These are phyloP conservation scores for Schizothecium vesticola DNA, from an alignment of 495 filamentous ascomycete genomes.

Conservation along the genomic window DNA sequence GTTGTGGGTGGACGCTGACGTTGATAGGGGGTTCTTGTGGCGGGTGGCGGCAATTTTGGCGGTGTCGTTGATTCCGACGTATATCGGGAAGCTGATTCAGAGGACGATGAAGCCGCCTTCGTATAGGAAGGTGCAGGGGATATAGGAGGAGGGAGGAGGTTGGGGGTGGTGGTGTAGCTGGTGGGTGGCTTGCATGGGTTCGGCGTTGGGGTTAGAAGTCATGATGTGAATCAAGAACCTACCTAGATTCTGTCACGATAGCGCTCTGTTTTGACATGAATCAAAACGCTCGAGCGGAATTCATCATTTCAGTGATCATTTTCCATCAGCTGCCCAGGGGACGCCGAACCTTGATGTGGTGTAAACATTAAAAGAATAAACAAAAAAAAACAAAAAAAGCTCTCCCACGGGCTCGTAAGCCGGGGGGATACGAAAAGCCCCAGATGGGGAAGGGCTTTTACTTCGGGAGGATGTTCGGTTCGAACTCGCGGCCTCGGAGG, in stretches of 20 bases:
- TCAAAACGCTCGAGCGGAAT: not conserved
- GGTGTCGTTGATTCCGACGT: slow-evolving; percentile 80
- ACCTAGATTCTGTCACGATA: not conserved
- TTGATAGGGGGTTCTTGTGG: slow-evolving; percentile 74
- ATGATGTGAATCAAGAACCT: not conserved
- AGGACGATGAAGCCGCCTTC: slow-evolving; percentile 85
- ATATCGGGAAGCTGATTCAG: slow-evolving; percentile 74
- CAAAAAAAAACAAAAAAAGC: not conserved
- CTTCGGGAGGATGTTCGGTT: not conserved
- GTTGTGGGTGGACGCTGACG: not conserved
- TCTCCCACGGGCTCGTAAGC: not conserved
- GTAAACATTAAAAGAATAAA: not conserved
- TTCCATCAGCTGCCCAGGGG: not conserved
- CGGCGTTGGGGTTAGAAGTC: not conserved
- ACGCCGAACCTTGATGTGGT: too few species aligned
- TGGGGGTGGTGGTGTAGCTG: not conserved
- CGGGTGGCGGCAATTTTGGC: slow-evolving; percentile 72
- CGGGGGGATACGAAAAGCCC: not conserved
- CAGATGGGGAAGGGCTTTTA: not conserved
- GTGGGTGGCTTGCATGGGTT: slow-evolving; percentile 12
- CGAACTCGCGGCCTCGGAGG: not conserved
- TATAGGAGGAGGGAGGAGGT: slow-evolving; percentile 19
- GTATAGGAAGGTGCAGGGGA: slow-evolving; percentile 88
- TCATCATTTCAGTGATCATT: not conserved
- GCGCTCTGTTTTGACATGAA: not conserved